phyloP scores from a whole-genome alignment of 345 rosid genomes.

The Eucalyptus pumila region DNA sequence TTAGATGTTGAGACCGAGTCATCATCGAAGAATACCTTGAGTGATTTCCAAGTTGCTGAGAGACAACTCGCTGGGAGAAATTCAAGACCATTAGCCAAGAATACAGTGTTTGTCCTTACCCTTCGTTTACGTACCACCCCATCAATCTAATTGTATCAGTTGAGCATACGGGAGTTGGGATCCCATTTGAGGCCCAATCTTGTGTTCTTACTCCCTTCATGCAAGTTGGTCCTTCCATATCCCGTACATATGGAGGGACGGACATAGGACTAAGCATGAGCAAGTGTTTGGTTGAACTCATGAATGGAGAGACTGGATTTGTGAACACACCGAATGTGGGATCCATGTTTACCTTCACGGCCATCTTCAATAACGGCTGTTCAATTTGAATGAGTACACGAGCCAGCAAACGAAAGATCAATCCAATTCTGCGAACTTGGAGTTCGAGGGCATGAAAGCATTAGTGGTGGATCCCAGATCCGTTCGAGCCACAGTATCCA shows the following conservation, averaged over 20 bases:
- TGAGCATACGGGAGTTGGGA: constrained; percentile 91
- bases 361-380: constrained; percentile 41
- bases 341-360: constrained; percentile 85
- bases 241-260: constrained; percentile 86
- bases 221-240: constrained; percentile 72
- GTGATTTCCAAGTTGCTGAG: constrained; percentile 79
- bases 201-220: constrained; percentile 85
- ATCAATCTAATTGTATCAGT: constrained; percentile 73
- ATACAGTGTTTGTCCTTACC: constrained; percentile 14
- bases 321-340: constrained; percentile 67
- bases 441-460: constrained; percentile 62
- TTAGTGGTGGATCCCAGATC: constrained; percentile 68
- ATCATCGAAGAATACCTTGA: constrained; percentile 39
- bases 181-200: constrained; percentile 79
- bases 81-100: constrained; percentile 47
- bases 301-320: constrained; percentile 90
- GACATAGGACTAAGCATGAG: constrained; percentile 96
- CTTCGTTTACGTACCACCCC: constrained; percentile 8
- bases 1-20: constrained; percentile 39
- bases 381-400: constrained; percentile 16
- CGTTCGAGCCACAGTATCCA: constrained; percentile 58
- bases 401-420: constrained; percentile 31
- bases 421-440: constrained; percentile 13
- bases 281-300: constrained; percentile 78
- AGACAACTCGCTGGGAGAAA: constrained; percentile 55